phyloP scores from a whole-genome alignment of 345 rosid species.

The Cardamine occulta region DNA sequence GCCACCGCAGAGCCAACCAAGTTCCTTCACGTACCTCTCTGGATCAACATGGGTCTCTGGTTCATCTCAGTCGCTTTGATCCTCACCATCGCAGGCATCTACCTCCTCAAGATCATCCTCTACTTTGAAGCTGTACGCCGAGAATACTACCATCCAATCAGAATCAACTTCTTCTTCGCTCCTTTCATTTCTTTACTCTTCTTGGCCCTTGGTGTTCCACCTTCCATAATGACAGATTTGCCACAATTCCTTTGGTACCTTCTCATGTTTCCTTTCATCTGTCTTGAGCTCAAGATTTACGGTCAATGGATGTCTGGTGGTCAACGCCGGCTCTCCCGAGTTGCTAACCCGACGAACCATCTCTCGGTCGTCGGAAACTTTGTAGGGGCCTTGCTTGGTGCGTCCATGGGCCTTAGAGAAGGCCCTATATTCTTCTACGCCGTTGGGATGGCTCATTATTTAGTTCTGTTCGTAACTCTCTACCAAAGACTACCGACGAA shows the following conservation, averaged over 20 bases:
- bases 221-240: conserved; percentile 46
- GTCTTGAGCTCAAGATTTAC: conserved; percentile 76
- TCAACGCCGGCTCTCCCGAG: conserved; percentile 74
- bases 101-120: conserved; percentile 62
- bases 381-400: conserved; percentile 84
- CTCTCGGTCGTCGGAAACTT: conserved; percentile 80
- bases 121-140: conserved; percentile 87
- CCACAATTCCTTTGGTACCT: conserved; percentile 68
- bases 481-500: conserved; percentile 86
- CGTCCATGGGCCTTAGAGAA: conserved; percentile 76
- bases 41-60: conserved; percentile 62
- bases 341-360: conserved; percentile 89
- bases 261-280: conserved; percentile 73
- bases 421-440: conserved; percentile 90
- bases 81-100: conserved; percentile 46
- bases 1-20: conserved; percentile 63
- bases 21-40: conserved; percentile 59
- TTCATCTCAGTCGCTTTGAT: conserved; percentile 58
- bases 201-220: conserved; percentile 73
- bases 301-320: conserved; percentile 99
- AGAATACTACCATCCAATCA: conserved; percentile 81
- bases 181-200: conserved; percentile 84
- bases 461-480: conserved; percentile 78
- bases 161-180: conserved; percentile 88
- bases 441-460: conserved; percentile 77